Base-by-base conservation (phyloP, 23 red algal species). In the Agarophyton chilense region DNA sequence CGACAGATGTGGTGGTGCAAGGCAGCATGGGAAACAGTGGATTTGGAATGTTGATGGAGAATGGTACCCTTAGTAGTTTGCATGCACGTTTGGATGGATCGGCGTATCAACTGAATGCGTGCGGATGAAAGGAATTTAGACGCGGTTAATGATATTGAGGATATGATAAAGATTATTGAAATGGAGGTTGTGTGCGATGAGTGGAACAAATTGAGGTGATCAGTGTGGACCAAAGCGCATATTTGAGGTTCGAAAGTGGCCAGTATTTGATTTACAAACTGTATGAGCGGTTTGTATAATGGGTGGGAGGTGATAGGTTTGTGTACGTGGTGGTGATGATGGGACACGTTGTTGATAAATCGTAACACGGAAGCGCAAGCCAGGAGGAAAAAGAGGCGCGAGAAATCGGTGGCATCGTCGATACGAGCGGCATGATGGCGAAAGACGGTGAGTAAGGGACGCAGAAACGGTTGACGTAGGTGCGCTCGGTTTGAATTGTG, bases 81-180 rank as follows among this genome's bases (percentile, higher is more conserved):
- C 68, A 74, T 74, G 33, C 68, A 74, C 0, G 43, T 10, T 18
- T 74, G 21, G 36, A 74, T 43, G 9, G 68, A 13, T 25, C 41
- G 68, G 18, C 68, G 68, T 26, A 47, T 26, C 0, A 74, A 18
- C 2, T 49, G 40, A 29, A 74, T 74, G 3, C 36, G 68, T 0
- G 41, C 16, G 68, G 68, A 10, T 12, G 68, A 49, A 13, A 74
- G 17, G 16, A 8, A 19, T 26, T 74, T 49, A 5, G 33, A 21
- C n/a, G 43, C 68, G 13, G 47, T 24, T 13, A 21, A 29, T 45
- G 68, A 16, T 47, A 74, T 28, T 38, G 68, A 46, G 11, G 68
- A 49, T 74, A 74, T 45, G 68, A 74, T 49, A 18, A 74, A 49
- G 40, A 74, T 11, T 6, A 29, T 11, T 36, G 60, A 65, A 65